phyloP scores from a whole-genome alignment of 2,329 filamentous ascomycete species.

The Aspergillus tamarii region DNA sequence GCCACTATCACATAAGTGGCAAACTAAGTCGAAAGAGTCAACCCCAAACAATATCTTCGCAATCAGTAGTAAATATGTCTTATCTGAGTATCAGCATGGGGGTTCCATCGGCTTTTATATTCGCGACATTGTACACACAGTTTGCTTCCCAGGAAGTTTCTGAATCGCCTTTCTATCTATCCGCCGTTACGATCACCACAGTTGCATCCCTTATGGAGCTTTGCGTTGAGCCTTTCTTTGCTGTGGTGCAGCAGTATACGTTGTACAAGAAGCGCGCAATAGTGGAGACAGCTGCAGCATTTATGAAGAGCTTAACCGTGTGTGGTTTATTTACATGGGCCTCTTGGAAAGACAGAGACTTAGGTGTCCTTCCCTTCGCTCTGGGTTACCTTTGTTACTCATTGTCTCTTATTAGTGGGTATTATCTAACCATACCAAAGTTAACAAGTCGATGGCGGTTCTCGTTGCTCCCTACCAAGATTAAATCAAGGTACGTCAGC shows the following conservation, averaged over 20 bases:
- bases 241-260: constrained; percentile 79
- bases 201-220: constrained; percentile 72
- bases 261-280: constrained; percentile 78
- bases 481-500: constrained; percentile 47
- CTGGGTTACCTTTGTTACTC: constrained; percentile 83
- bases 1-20: constrained; percentile 12
- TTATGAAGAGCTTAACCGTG: constrained; percentile 74
- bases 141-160: constrained; percentile 55
- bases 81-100: constrained; percentile 77
- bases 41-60: constrained; percentile 46
- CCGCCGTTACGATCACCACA: constrained; percentile 59
- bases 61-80: constrained; percentile 85
- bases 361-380: constrained; percentile 86
- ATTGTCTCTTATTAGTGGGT: constrained; percentile 68
- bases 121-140: constrained; percentile 70
- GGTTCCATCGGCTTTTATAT: constrained; percentile 61
- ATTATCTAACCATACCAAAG: constrained; percentile 63
- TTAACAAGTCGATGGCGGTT: constrained; percentile 65
- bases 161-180: constrained; percentile 64
- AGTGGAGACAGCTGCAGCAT: constrained; percentile 81
- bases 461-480: constrained; percentile 62
- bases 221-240: constrained; percentile 84
- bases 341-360: constrained; percentile 52
- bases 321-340: constrained; percentile 72
- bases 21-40: constrained; percentile 19